Base-by-base conservation (phyloP, 1,139 yeast genomes). In the Trichomonascaceae sp. region DNA sequence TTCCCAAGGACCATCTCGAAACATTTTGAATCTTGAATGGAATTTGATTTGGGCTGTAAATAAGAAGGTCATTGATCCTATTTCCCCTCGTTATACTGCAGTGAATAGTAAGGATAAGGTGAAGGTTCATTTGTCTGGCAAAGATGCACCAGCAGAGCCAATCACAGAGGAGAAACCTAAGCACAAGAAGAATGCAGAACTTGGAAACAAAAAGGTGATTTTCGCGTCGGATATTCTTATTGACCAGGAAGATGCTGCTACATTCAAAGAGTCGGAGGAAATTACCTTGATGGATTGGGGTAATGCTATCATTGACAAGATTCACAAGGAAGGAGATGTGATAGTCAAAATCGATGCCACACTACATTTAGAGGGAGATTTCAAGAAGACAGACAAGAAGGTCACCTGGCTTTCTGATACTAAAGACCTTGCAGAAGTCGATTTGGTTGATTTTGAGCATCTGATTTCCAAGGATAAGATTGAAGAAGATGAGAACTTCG, bases 231-330 rank as follows among this genome's bases (percentile, higher is more conserved):
- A 81, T 55, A 78, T 87, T 50, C 74, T 89, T 66, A 79, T 93
- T 66, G 98, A 91, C 69, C 96, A 88, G 74, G 95, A 79, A 38
- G 99, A 93, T 74, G 98, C 97, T 54, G 79, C 76, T 57, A 75
- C 84, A 32, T 75, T 87, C 58, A 70, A 74, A 55, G 82, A 79
- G 55, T 79, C 78, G 57, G 98, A 93, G 74, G 98, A 93, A 76
- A 79, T 91, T 58, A 93, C 98, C 45, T 81, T 93, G 67, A 93
- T 93, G 99, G 98, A 93, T 75, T 93, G 99, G 99, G 98, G 98
- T 80, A 93, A 93, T 69, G 89, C 85, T 54, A 86, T 93, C 62
- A 75, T 91, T 61, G 80, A 87, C 63, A 83, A 83, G 72, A 81
- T 91, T 66, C 73, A 74, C 67, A 85, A 81, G 70, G 71, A 71